Percentiles rank a stretch among this genome's conserved stretches.
These are phyloP conservation scores for Aureobasidium pullulans DNA, from an alignment of 2,329 filamentous ascomycete genomes.

Conservation along the genomic window DNA sequence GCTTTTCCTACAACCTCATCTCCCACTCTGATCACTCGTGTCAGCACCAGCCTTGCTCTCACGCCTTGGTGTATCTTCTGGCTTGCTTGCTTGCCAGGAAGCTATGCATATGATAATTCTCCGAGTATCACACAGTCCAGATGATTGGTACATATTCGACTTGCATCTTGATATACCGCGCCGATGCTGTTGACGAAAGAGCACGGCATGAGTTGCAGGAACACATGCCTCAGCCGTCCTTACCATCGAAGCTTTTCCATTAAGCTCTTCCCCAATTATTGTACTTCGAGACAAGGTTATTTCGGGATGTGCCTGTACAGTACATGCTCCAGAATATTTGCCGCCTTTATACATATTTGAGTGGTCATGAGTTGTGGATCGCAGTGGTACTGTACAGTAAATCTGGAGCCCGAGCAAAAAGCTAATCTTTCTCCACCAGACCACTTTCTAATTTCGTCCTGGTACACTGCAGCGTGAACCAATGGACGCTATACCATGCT, in stretches of 20 bases:
- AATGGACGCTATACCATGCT: not conserved
- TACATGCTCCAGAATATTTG: not conserved
- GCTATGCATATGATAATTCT: too few relatives aligned
- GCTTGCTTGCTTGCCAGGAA: too few relatives aligned
- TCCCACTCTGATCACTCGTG: not conserved
- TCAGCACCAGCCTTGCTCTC: constrained; percentile 1
- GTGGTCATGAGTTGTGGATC: not conserved
- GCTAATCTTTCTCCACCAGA: not conserved
- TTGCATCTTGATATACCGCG: not conserved
- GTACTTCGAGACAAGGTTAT: not conserved
- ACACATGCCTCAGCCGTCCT: not conserved
- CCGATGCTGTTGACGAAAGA: not conserved
- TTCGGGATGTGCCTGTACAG: not conserved
- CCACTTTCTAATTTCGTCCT: not conserved
- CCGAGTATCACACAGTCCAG: not conserved
- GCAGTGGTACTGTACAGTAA: not conserved
- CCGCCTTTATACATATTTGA: not conserved
- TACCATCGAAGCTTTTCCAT: not conserved
- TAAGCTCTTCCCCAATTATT: not conserved
- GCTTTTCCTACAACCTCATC: constrained; percentile 1
- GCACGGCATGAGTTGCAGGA: not conserved
- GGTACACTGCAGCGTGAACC: not conserved
- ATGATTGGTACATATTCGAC: not conserved
- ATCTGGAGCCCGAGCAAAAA: not conserved
- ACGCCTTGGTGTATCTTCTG: not conserved